phyloP scores from a whole-genome alignment of 192 early-diverging fungal species.

The Haplosporangium gracile region DNA sequence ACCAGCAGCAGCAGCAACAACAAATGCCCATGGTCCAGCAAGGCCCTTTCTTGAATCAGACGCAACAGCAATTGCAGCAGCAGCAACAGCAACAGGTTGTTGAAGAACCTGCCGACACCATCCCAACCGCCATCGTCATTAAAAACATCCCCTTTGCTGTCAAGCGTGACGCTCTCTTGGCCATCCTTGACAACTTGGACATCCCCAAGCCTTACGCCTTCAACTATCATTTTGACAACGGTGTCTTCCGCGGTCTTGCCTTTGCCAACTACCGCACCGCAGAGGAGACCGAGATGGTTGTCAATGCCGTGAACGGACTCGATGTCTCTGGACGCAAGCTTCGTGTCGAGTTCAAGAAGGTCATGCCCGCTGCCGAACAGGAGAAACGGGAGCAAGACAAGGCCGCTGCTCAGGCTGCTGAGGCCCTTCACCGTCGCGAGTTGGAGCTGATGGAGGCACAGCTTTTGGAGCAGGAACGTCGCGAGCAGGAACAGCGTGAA shows the following conservation, averaged over 20 bases:
- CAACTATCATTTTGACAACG: constrained; percentile 88
- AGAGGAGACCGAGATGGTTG: constrained; percentile 80
- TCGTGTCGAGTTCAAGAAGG: constrained; percentile 86
- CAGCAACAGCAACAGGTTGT: constrained; percentile 13
- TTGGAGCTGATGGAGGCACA: constrained; percentile 50
- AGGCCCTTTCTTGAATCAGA: constrained; percentile 11
- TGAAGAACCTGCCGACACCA: constrained; percentile 59
- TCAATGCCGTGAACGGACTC: constrained; percentile 78
- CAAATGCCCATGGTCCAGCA: not conserved
- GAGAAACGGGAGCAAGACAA: constrained; percentile 69
- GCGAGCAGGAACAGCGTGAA: constrained; percentile 44
- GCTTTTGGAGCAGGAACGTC: constrained; percentile 33
- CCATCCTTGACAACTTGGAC: constrained; percentile 75
- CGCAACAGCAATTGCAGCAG: constrained; percentile 24
- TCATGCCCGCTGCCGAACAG: constrained; percentile 72
- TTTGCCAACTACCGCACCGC: constrained; percentile 87
- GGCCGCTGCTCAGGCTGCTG: constrained; percentile 50
- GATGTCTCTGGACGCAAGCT: constrained; percentile 81
- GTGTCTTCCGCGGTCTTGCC: constrained; percentile 83
- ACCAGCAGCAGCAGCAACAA: constrained; percentile 19
- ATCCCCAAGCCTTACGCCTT: constrained; percentile 86
- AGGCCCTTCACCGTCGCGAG: constrained; percentile 61
- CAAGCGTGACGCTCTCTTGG: constrained; percentile 81
- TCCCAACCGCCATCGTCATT: constrained; percentile 84
- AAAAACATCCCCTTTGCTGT: constrained; percentile 88